These are phyloP conservation scores for Viola odorata DNA, from an alignment of 345 rosid species.

Conservation along the genomic window DNA sequence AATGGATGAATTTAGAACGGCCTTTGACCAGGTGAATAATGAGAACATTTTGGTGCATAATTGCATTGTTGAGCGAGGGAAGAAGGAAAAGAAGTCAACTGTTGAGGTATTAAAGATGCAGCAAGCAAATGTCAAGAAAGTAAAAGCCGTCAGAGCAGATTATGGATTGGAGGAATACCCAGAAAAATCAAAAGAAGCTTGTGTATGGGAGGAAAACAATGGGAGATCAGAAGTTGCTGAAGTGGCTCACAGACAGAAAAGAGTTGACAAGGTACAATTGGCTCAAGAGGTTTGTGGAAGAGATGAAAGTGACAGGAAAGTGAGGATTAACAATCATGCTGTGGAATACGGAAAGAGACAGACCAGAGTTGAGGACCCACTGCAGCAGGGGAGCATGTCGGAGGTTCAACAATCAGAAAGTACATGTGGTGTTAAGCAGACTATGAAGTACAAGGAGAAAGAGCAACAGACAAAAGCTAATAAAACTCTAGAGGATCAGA, in stretches of 20 bases:
- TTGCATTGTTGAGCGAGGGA: constrained; percentile 28
- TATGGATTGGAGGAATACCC: constrained; percentile 24
- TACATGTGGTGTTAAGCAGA: constrained; percentile 25
- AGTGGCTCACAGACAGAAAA: constrained; percentile 29
- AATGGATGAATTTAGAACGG: constrained; percentile 40
- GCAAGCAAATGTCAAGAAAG: constrained; percentile 24
- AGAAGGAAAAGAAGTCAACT: constrained; percentile 31
- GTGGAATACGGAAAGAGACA: constrained; percentile 34
- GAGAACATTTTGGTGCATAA: constrained; percentile 26
- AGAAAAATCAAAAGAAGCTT: constrained; percentile 21
- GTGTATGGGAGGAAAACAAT: constrained; percentile 14
- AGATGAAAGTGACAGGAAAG: constrained; percentile 35
- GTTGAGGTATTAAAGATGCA: constrained; percentile 29
- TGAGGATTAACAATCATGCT: constrained; percentile 20
- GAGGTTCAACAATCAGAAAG: constrained; percentile 29
- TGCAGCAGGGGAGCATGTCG: constrained; percentile 28
- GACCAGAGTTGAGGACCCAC: constrained; percentile 26
- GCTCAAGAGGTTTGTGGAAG: constrained; percentile 30
- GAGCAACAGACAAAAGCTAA: constrained; percentile 21
- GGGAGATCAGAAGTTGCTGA: constrained; percentile 31
- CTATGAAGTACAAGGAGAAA: constrained; percentile 28
- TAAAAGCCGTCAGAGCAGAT: constrained; percentile 34
- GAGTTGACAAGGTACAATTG: constrained; percentile 25
- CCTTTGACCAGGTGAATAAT: constrained; percentile 34
- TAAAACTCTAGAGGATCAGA: constrained; percentile 19